Evolutionary conservation across 257 asterid species (phyloP).

Genomic region (Jacaranda mimosifolia): DNA sequence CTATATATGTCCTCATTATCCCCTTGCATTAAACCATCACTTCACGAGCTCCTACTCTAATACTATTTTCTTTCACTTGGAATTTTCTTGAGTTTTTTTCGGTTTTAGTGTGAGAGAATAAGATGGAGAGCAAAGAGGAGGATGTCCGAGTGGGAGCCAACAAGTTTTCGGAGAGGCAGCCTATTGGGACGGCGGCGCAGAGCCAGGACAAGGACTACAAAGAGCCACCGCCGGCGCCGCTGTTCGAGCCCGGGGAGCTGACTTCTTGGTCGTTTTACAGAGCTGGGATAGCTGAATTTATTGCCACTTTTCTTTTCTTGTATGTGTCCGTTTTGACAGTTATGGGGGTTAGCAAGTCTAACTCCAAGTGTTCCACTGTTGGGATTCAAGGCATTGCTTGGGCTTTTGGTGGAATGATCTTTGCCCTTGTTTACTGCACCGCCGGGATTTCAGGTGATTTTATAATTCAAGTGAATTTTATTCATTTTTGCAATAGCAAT

Average conservation of each 20-base stretch:
- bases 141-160: conserved; percentile 70
- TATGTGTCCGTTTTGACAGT: conserved; percentile 61
- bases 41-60: neutral
- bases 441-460: conserved; percentile 70
- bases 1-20: conserved; percentile 34
- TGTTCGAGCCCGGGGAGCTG: conserved; percentile 68
- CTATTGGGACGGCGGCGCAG: conserved; percentile 73
- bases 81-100: neutral
- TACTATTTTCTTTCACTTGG: neutral
- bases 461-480: neutral
- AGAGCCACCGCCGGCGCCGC: conserved; percentile 75
- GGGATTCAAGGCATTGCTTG: conserved; percentile 80
- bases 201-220: conserved; percentile 70
- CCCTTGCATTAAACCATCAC: conserved; percentile 36
- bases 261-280: conserved; percentile 69
- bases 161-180: conserved; percentile 65
- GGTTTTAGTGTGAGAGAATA: neutral
- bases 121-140: conserved; percentile 69
- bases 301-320: conserved; percentile 66
- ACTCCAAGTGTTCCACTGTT: conserved; percentile 57
- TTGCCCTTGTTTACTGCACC: conserved; percentile 76
- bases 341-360: conserved; percentile 60
- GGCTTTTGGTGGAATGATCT: conserved; percentile 82
- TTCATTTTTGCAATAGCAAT: neutral
- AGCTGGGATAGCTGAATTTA: conserved; percentile 71